Evolutionary conservation across 2,329 filamentous ascomycete genomes (phyloP), one percentile per base, ranked within the genome.

Genomic region (Cladophialophora psammophila): DNA sequence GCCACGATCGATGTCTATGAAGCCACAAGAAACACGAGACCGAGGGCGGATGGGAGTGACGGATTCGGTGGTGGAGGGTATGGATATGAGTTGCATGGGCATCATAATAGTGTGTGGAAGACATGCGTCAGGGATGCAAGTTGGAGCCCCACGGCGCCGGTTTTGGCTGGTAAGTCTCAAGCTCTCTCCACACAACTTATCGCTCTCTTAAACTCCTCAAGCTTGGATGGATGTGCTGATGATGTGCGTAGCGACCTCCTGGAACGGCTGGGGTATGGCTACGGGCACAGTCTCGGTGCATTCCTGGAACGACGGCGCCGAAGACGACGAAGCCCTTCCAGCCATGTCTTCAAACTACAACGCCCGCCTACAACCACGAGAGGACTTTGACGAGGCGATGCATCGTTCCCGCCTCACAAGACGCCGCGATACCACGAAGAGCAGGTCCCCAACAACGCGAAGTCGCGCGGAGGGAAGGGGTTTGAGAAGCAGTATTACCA

Each of bases 81-180:
- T 73, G 83, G 86, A 52, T 83, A 84, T 72, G 82, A 80, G 69
- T 67, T 75, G 60, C 73, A 75, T 12, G 83, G 86, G n/a, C 61
- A 68, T 36, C 65, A 66, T 18, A 69, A 64, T 38, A 54, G 54
- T 20, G 85, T 83, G 34, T 94, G 91, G 91, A 86, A 86, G 69
- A 93, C 92, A 0, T 92, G 92, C 72, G 92, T 97, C 20, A 85
- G 94, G 38, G 94, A 97, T 82, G 92, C 91, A 26, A 93, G 90
- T 75, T 97, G 94, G 94, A 93, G 96, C 80, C 94, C 94, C 0
- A 90, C 85, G 71, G 92, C 91, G 1, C 93, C 93, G 0, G 84
- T 96, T 48, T 83, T 97, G 70, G 93, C 88, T 72, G 86, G 85
- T 87, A 80, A 76, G 83, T 79, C 64, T 34, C 34, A 42, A 55